Conservation (phyloP, 192 early-diverging fungal species). For the Entomortierella beljakovae region DNA sequence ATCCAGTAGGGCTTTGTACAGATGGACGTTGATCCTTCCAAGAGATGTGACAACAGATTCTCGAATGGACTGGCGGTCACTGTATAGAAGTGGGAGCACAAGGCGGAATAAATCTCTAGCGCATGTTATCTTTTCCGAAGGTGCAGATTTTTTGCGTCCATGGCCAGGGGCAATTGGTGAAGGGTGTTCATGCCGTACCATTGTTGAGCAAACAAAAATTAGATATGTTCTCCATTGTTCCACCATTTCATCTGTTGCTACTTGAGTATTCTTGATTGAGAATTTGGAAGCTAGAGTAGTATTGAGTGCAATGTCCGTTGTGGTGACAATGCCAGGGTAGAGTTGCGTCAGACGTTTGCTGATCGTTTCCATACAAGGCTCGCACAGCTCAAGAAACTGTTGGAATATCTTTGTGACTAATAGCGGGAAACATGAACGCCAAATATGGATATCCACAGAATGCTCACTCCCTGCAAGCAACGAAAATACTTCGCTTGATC, state of each 20-base stretch:
- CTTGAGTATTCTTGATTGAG: slow-evolving; percentile 56
- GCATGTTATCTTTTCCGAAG: slow-evolving; percentile 60
- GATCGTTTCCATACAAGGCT: slow-evolving; percentile 66
- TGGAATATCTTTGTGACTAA: slow-evolving; percentile 72
- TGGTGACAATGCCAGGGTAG: slow-evolving; percentile 67
- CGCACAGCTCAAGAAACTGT: slow-evolving; percentile 58
- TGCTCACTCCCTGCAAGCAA: slow-evolving; percentile 70
- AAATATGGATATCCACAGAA: slow-evolving; percentile 67
- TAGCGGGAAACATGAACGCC: slow-evolving; percentile 76
- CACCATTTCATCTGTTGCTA: slow-evolving; percentile 71
- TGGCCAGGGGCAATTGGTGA: slow-evolving; percentile 51
- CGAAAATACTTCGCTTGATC: slow-evolving; percentile 63
- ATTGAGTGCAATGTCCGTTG: slow-evolving; percentile 62
- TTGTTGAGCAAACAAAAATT: slow-evolving; percentile 77
- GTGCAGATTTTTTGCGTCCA: slow-evolving; percentile 58
- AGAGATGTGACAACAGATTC: slow-evolving; percentile 74
- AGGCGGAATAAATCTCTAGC: slow-evolving; percentile 73
- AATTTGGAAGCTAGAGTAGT: slow-evolving; percentile 62
- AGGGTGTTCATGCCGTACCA: slow-evolving; percentile 57
- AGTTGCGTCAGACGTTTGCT: slow-evolving; percentile 71
- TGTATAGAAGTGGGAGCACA: slow-evolving; percentile 72
- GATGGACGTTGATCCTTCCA: slow-evolving; percentile 70
- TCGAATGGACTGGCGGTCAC: slow-evolving; percentile 74
- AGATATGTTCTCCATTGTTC: slow-evolving; percentile 83
- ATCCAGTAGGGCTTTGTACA: slow-evolving; percentile 76